phyloP scores from a whole-genome alignment of 2,329 filamentous ascomycete species.

The Cladophialophora bantiana region DNA sequence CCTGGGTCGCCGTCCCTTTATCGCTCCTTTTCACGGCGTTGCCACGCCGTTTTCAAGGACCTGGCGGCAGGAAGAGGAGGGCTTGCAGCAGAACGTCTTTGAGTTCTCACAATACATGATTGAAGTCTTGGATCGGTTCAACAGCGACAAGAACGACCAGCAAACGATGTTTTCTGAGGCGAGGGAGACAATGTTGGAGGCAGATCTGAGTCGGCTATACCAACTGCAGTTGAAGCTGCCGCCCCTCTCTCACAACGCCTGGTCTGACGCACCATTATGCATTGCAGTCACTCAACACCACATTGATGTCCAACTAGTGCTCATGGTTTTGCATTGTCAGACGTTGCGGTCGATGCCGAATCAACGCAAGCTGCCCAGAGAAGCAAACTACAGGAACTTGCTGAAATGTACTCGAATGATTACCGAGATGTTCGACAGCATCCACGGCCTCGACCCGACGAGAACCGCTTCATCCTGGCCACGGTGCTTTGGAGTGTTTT shows the following conservation, averaged over 20 bases:
- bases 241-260: conserved; percentile 18
- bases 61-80: conserved; percentile 16
- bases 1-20: conserved; percentile 30
- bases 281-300: conserved; percentile 29
- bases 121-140: conserved; percentile 22
- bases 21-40: conserved; percentile 18
- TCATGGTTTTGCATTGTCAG: conserved; percentile 28
- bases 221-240: conserved; percentile 24
- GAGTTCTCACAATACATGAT: conserved; percentile 29
- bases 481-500: conserved; percentile 34
- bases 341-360: conserved; percentile 20
- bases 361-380: conserved; percentile 18
- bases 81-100: conserved; percentile 14
- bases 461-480: conserved; percentile 27
- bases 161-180: conserved; percentile 1
- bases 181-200: conserved; percentile 14
- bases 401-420: conserved; percentile 28
- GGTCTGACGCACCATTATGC: conserved; percentile 18
- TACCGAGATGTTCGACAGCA: conserved; percentile 30
- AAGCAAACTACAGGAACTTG: conserved; percentile 21
- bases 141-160: conserved; percentile 1
- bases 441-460: conserved; percentile 23
- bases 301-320: conserved; percentile 30
- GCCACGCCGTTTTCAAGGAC: conserved; percentile 12
- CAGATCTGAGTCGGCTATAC: conserved; percentile 19